Evolutionary conservation across 805 yeast species (phyloP), one percentile per base, ranked within the genome.

Genomic region (Teunomyces barrocoloradensis): DNA sequence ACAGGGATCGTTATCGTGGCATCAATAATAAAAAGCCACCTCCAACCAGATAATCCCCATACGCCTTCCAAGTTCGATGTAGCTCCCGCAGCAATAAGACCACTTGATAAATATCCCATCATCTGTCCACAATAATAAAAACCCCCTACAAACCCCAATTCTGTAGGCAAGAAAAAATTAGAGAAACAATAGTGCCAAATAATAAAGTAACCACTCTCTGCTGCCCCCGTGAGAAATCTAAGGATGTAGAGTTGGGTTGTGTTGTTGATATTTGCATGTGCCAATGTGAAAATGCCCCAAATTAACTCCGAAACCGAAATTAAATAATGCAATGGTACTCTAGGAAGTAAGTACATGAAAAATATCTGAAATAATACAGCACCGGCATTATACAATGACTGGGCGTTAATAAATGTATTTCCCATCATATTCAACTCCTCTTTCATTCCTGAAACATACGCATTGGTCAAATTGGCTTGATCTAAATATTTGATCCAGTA

Each of bases 131-230:
- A 54, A 51, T 64, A 65, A 42, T 60, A 62, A 46, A 48, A 57
- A 58, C 68, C 68, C 62, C 34, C 54, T 25, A 44, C 52, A 49
- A 45, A 56, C 55, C 23, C 40, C 18, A 37, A 23, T 12, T 37
- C 40, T 12, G 40, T 37, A 7, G 40, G 40, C 54, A 73, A 71
- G 60, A 80, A 80, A 76, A 79, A 82, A 55, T 80, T 72, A 18
- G 87, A 88, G 25, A 52, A 49, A 34, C 46, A 47, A 28, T 48
- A 47, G 30, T 52, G 49, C n/a, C 47, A 51, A 2, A 45, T 42
- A 13, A 50, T 48, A 20, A 47, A 51, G 17, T 41, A 46, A 5
- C 46, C 37, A 3, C 52, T 39, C 18, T 59, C 63, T 15, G 53
- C 53, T 15, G 53, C 54, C 7, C 63, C 63, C 13, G 54, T 52